Base-by-base conservation (phyloP, 768 basidiomycete genomes). In the Trametes cingulata region DNA sequence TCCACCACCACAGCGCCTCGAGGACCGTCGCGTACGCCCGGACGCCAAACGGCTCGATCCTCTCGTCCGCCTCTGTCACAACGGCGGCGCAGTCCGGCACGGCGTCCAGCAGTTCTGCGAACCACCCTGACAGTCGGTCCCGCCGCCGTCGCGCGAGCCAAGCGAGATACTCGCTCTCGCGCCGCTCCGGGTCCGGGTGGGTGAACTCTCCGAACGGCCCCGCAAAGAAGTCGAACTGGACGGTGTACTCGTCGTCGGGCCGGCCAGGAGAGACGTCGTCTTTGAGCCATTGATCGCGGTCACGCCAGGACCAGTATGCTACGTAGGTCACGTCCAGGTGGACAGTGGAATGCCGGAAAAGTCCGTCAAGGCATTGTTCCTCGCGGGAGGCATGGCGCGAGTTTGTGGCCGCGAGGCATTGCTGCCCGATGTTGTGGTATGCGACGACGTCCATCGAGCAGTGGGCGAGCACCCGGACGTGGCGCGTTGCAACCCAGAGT, bases 1-100 rank as follows among this genome's bases (percentile, higher is more conserved):
- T 14, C 59, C 59, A 60, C 59, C 59, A 60, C 46, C 43, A 49
- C 15, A 60, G 40, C 17, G 39, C 29, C 40, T 60, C 59, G 22
- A 55, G 52, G 39, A 60, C 27, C 27, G 19, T 40, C 45, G 45
- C 25, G 52, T 60, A 60, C 19, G 45, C 9, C 17, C 10, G 4
- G 29, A 19, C 35, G 22, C 6, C n/a, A 25, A 60, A 40, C 37
- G 42, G n/a, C 14, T 54, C 52, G 35, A 54, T 9, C 6, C 10
- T 2, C 8, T 42, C 41, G 42, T 29, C 57, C 33, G 50, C 40
- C 6, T 12, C 13, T n/a, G 45, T 27, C 40, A 50, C 29, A 12
- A 46, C 49, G 17, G 20, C 35, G 14, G 42, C 22, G 46, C 58
- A 60, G 27, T 48, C 52, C 8, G 58, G 58, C 13, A 60, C 52